Percentiles rank a stretch among this genome's conserved stretches.
Conservation (phyloP, 1,139 yeast species). For the Debaryomycetaceae sp. region DNA sequence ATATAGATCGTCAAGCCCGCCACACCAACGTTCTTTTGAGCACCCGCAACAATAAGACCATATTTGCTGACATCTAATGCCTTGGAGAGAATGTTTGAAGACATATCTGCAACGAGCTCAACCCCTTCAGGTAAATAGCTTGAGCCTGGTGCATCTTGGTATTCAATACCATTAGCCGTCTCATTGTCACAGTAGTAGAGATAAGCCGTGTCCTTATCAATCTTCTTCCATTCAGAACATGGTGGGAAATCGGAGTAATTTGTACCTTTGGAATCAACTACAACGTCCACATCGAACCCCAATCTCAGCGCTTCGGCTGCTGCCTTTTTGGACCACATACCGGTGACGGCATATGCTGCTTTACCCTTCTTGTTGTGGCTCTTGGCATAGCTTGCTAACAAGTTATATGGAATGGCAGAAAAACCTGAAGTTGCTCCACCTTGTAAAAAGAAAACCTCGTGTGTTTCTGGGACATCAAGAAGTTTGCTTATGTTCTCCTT, state of each 20-base stretch:
- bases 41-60: constrained; percentile 91
- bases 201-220: constrained; percentile 56
- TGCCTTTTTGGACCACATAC: constrained; percentile 90
- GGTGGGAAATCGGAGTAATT: constrained; percentile 70
- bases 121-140: constrained; percentile 62
- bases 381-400: constrained; percentile 70
- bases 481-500: constrained; percentile 62
- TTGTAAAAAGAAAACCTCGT: constrained; percentile 90
- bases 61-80: constrained; percentile 75
- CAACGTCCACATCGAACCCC: constrained; percentile 71
- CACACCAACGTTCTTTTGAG: constrained; percentile 94
- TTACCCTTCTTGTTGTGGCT: constrained; percentile 61
- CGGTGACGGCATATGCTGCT: constrained; percentile 87
- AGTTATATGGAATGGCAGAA: constrained; percentile 79
- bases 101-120: constrained; percentile 89
- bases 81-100: constrained; percentile 86
- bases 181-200: constrained; percentile 93
- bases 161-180: constrained; percentile 93
- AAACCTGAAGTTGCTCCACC: constrained; percentile 98
- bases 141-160: constrained; percentile 47
- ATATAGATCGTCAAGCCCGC: constrained; percentile 94
- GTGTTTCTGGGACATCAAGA: constrained; percentile 79
- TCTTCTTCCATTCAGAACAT: constrained; percentile 56
- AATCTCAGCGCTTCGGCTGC: constrained; percentile 81
- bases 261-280: constrained; percentile 63